These are phyloP conservation scores for carrot (Daucus carota) DNA, from an alignment of 129 eudicot species.

Conservation along the genomic window DH1_v3.0 NC_030389.2:44566001-44566500, in stretches of 20 bases:
- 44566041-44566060: constrained; percentile 54
- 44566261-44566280: constrained; percentile 25
- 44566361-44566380: constrained; percentile 8
- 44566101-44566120: constrained; percentile 37
- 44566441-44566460: not conserved
- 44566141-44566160: not conserved
- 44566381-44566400: not conserved
- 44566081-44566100: constrained; percentile 74
- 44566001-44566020: constrained; percentile 79
- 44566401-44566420: not conserved
- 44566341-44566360: not conserved
- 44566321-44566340: not conserved
- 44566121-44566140: not conserved
- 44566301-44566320: constrained; percentile 5
- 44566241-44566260: constrained; percentile 40
- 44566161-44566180: too few relatives aligned
- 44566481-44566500: not conserved
- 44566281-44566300: not conserved
- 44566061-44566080: constrained; percentile 77
- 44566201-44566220: constrained; percentile 39
- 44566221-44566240: constrained; percentile 52
- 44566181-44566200: constrained; percentile 38
- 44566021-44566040: constrained; percentile 50
- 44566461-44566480: not conserved
- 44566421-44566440: too few relatives aligned